Conservation (phyloP, 108 stramenopile species). For the Skeletonema marinoi region DNA sequence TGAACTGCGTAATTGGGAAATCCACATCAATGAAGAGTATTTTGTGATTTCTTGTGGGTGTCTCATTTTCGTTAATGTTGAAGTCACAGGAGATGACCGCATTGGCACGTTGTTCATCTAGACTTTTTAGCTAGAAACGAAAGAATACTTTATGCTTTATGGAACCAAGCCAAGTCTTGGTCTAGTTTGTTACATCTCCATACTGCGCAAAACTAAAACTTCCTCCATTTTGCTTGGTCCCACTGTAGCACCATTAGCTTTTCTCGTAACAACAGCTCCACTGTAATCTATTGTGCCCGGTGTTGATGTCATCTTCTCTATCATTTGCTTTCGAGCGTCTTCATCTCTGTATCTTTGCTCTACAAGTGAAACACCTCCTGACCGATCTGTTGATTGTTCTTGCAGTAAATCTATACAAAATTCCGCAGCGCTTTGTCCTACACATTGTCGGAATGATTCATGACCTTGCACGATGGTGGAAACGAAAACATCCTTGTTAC, state of each 20-base stretch:
- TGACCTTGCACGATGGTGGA: slow-evolving; percentile 58
- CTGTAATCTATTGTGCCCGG: slow-evolving; percentile 64
- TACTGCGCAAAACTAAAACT: neutral
- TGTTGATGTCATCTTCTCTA: slow-evolving; percentile 45
- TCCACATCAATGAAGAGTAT: neutral
- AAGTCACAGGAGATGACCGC: too few species aligned
- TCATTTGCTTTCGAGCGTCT: slow-evolving; percentile 44
- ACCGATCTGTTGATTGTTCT: neutral
- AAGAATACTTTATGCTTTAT: too few species aligned
- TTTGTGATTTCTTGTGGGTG: too few species aligned
- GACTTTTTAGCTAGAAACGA: too few species aligned
- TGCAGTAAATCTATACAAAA: slow-evolving; percentile 59
- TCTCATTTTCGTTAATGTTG: too few species aligned
- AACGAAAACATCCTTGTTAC: neutral
- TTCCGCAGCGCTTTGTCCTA: slow-evolving; percentile 67
- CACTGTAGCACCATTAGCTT: neutral
- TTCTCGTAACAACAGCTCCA: slow-evolving; percentile 27
- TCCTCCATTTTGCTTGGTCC: neutral
- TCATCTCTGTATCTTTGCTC: slow-evolving; percentile 51
- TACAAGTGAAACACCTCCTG: slow-evolving; percentile 48
- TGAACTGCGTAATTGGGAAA: neutral
- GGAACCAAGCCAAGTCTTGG: too few species aligned
- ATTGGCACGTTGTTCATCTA: too few species aligned
- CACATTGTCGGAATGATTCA: slow-evolving; percentile 64
- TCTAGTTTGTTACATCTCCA: neutral